A percentile compares a stretch with the other conserved stretches of the same genome.
phyloP scores from a whole-genome alignment of 192 early-diverging fungal genomes.

The Helicostylum pulchrum region DNA sequence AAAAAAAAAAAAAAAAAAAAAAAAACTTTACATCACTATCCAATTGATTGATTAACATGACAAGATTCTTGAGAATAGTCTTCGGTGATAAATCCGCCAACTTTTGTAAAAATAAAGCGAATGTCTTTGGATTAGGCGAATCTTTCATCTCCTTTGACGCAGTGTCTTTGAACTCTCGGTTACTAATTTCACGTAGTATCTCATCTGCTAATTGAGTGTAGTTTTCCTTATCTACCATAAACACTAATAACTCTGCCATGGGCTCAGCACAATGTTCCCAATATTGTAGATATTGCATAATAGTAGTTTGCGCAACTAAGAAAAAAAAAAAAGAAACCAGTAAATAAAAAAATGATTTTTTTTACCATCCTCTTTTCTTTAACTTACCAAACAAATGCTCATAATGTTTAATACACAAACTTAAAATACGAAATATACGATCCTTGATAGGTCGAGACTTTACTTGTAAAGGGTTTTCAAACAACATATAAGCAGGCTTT shows the following conservation, averaged over 20 bases:
- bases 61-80: slow-evolving; percentile 86
- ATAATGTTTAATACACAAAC: slow-evolving; percentile 75
- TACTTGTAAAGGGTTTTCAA: slow-evolving; percentile 74
- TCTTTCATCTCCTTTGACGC: slow-evolving; percentile 58
- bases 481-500: slow-evolving; percentile 70
- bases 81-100: slow-evolving; percentile 82
- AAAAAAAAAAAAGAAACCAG: background rate
- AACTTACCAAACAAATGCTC: slow-evolving; percentile 72
- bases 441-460: slow-evolving; percentile 61
- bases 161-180: slow-evolving; percentile 51
- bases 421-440: slow-evolving; percentile 63
- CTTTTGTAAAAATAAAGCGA: slow-evolving; percentile 77
- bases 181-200: slow-evolving; percentile 64
- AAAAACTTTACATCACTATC: slow-evolving; percentile 75
- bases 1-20: background rate
- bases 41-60: slow-evolving; percentile 75
- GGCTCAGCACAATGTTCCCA: slow-evolving; percentile 81
- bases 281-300: slow-evolving; percentile 80
- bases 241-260: slow-evolving; percentile 75
- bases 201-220: slow-evolving; percentile 70
- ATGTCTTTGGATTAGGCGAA: slow-evolving; percentile 74
- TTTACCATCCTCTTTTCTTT: background rate
- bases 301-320: slow-evolving; percentile 65
- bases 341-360: background rate
- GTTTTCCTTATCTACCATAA: slow-evolving; percentile 57